Base-by-base conservation (phyloP, 2,329 filamentous ascomycete species). In the Parastagonospora avenae region DNA sequence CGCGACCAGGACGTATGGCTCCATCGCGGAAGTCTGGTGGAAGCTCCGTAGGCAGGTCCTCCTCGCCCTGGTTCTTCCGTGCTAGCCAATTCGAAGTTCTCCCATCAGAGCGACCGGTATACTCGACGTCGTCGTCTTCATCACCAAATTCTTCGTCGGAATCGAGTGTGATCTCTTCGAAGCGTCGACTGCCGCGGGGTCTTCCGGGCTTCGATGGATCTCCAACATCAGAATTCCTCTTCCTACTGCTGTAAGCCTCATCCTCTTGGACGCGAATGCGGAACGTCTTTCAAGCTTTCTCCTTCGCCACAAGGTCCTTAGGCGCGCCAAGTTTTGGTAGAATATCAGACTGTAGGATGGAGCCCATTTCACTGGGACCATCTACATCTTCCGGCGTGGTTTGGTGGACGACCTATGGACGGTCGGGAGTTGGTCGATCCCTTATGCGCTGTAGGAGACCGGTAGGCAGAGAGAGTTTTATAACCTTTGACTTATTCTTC, bases 121-220 rank as follows among this genome's bases (percentile, higher is more conserved):
- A 50, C 27, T 52, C 55, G 4, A 39, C 42, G 9, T 54, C 55
- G 8, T 63, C 54, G 8, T 63, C 48, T 8, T 64, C 61, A n/a
- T 64, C 62, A 2, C 59, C 64, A 8, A 66, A 59, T 12, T 79
- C 77, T 3, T 76, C 73, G 19, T 79, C 77, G 1, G 76, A 77
- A 27, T 76, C 77, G 30, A 80, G 67, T 10, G 74, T 74, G 15
- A 80, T 71, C 46, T 80, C 77, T 59, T 80, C 78, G 45, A 75
- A 80, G 15, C 74, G 56, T 14, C 39, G 51, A 6, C 59, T 54
- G 9, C 59, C 59, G 10, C 55, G 59, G 42, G 64, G 57, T 42
- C 55, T 60, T 12, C 61, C 61, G 43, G 61, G 46, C 53, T 66
- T 62, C 31, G 47, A 60, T 48, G 51, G 64, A 45, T 58, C 69